Conservation (phyloP, 257 asterid species). For the Henckelia pumila region DNA sequence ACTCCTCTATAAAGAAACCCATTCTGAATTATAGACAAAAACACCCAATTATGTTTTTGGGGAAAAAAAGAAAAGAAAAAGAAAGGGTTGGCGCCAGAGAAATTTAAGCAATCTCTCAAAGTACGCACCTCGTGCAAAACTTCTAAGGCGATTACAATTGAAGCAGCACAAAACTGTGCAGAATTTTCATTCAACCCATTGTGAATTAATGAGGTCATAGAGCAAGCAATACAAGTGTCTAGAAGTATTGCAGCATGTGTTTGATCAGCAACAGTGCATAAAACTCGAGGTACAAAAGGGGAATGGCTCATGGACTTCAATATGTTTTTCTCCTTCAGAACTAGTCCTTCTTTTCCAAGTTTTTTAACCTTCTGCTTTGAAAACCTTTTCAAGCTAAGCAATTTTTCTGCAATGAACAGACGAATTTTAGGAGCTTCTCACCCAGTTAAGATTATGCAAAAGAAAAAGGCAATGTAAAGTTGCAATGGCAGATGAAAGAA, state of each 20-base stretch:
- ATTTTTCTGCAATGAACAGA: constrained; percentile 50
- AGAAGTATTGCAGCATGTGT: constrained; percentile 72
- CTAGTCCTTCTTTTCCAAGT: constrained; percentile 73
- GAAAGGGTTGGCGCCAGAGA: neutral
- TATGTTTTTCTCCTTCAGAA: constrained; percentile 72
- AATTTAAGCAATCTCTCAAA: constrained; percentile 23
- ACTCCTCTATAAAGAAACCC: constrained; percentile 82
- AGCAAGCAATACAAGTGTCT: constrained; percentile 68
- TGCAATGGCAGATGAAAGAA: neutral
- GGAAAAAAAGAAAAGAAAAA: too few species aligned
- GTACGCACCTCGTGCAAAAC: constrained; percentile 72
- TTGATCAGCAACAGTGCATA: constrained; percentile 77
- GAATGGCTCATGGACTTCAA: constrained; percentile 46
- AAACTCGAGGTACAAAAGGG: constrained; percentile 69
- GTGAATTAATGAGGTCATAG: constrained; percentile 59
- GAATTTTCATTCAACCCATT: constrained; percentile 68
- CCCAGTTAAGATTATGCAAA: constrained; percentile 17
- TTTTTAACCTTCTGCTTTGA: constrained; percentile 67
- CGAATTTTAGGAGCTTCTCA: neutral
- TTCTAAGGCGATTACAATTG: constrained; percentile 70
- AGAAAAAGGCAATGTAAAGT: constrained; percentile 11
- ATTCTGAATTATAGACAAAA: constrained; percentile 42
- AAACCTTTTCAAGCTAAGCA: constrained; percentile 84
- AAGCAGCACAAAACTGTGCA: constrained; percentile 86
- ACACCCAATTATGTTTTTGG: constrained; percentile 8